These are phyloP conservation scores for Suillus brevipes DNA, from an alignment of 768 basidiomycete genomes.

Conservation along the genomic window DNA sequence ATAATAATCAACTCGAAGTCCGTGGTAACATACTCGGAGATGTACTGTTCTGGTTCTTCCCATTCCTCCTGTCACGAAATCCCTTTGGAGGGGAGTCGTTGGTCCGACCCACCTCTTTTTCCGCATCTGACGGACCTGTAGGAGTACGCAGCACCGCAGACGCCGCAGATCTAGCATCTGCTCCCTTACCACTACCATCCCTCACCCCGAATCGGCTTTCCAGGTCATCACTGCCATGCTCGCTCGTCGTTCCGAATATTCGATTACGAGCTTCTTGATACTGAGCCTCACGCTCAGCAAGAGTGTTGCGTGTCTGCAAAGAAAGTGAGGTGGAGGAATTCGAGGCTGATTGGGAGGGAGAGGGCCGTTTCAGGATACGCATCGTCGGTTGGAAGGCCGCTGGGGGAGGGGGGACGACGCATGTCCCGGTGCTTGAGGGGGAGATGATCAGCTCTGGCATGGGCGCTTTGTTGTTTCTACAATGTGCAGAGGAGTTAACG, in stretches of 20 bases:
- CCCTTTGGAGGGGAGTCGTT: constrained; percentile 23
- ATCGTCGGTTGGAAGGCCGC: constrained; percentile 62
- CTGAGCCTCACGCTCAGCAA: constrained; percentile 68
- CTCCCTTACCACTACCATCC: constrained; percentile 6
- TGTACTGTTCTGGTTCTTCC: constrained; percentile 14
- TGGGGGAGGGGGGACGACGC: constrained; percentile 49
- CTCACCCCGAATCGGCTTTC: neutral
- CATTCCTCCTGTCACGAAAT: constrained; percentile 27
- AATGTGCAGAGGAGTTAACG: constrained; percentile 1
- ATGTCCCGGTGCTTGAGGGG: constrained; percentile 36
- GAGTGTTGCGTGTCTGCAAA: constrained; percentile 28
- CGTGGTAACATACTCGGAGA: neutral
- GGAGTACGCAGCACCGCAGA: constrained; percentile 32
- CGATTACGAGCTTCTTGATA: constrained; percentile 74
- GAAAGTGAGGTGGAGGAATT: constrained; percentile 16
- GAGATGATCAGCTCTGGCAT: constrained; percentile 66
- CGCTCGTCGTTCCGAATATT: constrained; percentile 54
- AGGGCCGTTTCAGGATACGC: constrained; percentile 73
- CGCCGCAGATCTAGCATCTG: neutral
- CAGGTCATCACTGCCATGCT: constrained; percentile 5
- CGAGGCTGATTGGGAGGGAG: constrained; percentile 28
- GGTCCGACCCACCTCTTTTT: constrained; percentile 8
- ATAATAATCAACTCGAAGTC: neutral
- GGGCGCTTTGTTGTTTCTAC: constrained; percentile 59
- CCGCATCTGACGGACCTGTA: constrained; percentile 27